A percentile compares a stretch with the other conserved stretches of the same genome.
phyloP scores from a whole-genome alignment of 2,329 filamentous ascomycete species.

The Cladosporium austrohemisphaericum region DNA sequence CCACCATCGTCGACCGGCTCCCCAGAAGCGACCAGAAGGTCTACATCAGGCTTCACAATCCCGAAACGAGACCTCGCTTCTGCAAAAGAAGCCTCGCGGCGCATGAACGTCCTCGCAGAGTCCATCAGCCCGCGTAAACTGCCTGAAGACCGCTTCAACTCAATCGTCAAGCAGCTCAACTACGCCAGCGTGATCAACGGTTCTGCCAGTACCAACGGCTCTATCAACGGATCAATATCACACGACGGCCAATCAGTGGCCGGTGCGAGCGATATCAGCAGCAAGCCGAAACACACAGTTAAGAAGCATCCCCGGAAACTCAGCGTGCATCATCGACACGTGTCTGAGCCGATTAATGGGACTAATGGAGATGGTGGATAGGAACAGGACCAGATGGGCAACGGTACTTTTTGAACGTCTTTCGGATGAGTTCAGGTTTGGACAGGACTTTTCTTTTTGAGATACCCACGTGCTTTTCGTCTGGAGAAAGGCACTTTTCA shows the following conservation, averaged over 20 bases:
- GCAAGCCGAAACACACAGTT: background rate
- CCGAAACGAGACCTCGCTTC: background rate
- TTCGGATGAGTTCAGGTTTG: too few species aligned
- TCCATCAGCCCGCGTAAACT: slow-evolving; percentile 4
- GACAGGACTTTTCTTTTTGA: too few species aligned
- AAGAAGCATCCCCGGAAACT: slow-evolving; percentile 11
- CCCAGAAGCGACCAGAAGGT: slow-evolving; percentile 3
- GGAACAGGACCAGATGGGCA: too few species aligned
- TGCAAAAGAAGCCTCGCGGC: slow-evolving; percentile 7
- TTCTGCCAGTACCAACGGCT: background rate
- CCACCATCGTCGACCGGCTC: slow-evolving; percentile 1
- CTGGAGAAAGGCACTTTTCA: too few species aligned
- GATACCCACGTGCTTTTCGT: too few species aligned
- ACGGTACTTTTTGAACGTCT: too few species aligned
- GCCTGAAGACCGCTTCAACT: slow-evolving; percentile 5
- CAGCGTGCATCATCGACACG: background rate
- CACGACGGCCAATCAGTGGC: background rate
- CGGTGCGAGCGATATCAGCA: background rate
- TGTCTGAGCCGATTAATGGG: background rate
- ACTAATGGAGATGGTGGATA: background rate
- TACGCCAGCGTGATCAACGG: slow-evolving; percentile 2
- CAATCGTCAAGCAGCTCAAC: slow-evolving; percentile 6
- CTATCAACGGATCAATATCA: background rate
- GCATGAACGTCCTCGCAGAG: background rate
- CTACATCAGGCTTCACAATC: background rate